phyloP scores from a whole-genome alignment of 805 yeast genomes.

The Cyberlindnera petersonii region DNA sequence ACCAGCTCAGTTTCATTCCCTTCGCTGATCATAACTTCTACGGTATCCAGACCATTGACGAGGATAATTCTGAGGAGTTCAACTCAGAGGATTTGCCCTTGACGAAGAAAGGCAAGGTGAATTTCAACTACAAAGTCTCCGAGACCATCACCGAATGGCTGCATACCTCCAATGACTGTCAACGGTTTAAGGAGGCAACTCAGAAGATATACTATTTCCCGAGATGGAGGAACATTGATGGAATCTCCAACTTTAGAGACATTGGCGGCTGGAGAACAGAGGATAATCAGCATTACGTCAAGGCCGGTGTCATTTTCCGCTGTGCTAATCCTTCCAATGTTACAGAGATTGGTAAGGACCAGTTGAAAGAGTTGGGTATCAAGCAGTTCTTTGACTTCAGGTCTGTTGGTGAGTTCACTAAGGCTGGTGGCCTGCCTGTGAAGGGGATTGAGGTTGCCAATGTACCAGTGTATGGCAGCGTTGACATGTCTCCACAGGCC shows the following conservation, averaged over 20 bases:
- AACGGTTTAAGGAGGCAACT: constrained; percentile 45
- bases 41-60: constrained; percentile 42
- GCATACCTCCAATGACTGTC: constrained; percentile 42
- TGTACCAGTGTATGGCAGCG: constrained; percentile 51
- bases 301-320: constrained; percentile 53
- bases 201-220: constrained; percentile 37
- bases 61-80: constrained; percentile 28
- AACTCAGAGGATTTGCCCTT: constrained; percentile 42
- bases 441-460: constrained; percentile 47
- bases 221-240: constrained; percentile 63
- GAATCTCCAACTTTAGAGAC: constrained; percentile 72
- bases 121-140: constrained; percentile 54
- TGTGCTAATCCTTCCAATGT: constrained; percentile 57
- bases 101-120: constrained; percentile 43
- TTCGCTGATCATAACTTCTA: constrained; percentile 81
- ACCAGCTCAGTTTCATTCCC: constrained; percentile 52
- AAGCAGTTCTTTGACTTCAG: constrained; percentile 64
- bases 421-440: constrained; percentile 42
- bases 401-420: constrained; percentile 49
- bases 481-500: constrained; percentile 61
- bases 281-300: constrained; percentile 39
- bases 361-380: constrained; percentile 38
- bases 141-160: constrained; percentile 48
- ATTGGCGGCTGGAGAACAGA: constrained; percentile 65
- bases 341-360: constrained; percentile 48